Conservation (phyloP, 1,139 yeast species). For the Nakaseomyces bracarensis region DNA sequence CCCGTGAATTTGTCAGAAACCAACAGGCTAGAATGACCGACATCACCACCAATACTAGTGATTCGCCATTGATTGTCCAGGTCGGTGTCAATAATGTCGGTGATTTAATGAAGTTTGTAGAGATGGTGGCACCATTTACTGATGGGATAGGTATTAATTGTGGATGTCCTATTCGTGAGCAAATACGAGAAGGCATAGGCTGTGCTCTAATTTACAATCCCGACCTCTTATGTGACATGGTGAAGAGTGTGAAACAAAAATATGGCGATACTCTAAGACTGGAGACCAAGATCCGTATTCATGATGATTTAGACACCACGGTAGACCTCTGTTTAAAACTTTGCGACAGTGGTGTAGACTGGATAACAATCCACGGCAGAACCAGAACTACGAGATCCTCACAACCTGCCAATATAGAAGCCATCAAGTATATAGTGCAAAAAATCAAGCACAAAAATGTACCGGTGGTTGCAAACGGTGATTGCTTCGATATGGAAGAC, state of each 20-base stretch:
- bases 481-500: constrained; percentile 65
- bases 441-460: constrained; percentile 39
- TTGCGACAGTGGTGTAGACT: constrained; percentile 85
- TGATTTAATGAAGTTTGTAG: constrained; percentile 77
- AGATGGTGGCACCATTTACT: constrained; percentile 80
- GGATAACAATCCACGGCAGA: constrained; percentile 90
- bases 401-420: constrained; percentile 73
- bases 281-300: constrained; percentile 89
- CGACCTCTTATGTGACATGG: constrained; percentile 76
- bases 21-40: constrained; percentile 73
- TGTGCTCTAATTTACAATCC: constrained; percentile 89
- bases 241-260: constrained; percentile 63
- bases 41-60: constrained; percentile 65
- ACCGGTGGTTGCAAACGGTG: constrained; percentile 95
- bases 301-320: constrained; percentile 65
- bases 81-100: constrained; percentile 83
- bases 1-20: constrained; percentile 88
- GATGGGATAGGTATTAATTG: constrained; percentile 95
- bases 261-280: constrained; percentile 64
- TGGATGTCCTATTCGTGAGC: constrained; percentile 96
- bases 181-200: constrained; percentile 91
- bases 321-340: constrained; percentile 61
- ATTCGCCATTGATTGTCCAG: constrained; percentile 74
- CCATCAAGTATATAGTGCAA: constrained; percentile 59
- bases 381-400: constrained; percentile 79